Base-by-base conservation (phyloP, 306 rosid species). In the Adenanthera pavonina region DNA sequence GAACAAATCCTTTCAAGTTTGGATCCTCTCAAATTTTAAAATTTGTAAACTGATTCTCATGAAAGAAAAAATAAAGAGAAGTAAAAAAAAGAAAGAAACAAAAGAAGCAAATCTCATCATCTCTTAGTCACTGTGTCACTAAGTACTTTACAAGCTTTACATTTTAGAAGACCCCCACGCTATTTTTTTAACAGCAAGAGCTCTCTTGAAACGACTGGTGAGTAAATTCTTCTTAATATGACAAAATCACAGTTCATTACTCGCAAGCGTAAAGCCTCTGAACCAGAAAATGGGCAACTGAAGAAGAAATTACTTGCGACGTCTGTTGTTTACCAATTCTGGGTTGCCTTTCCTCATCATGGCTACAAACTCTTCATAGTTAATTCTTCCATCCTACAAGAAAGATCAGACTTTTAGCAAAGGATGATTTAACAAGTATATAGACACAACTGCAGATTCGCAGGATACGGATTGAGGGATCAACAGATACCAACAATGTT, bases 301-400 rank as follows among this genome's bases (percentile, higher is more conserved):
- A 70, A 46, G 19, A 3, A 70, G 57, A 13, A 12, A 25, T 70
- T 70, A 70, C 30, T 70, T 70, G 41, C 59, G 75, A 20, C 75
- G 75, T 30, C 75, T 20, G 75, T 47, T 70, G 59, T 13, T 47
- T 6, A 70, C 75, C 20, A 51, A 6, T 36, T 95, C 99, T 38
- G 91, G 92, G 79, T 91, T 90, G 85, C 99, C 99, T 88, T 93
- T 95, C 57, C 88, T 89, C 99, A 95, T 95, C 99, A 92, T 95
- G 6, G 95, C 97, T 62, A 79, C 92, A 77, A 95, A 95, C 78
- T 95, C 99, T 14, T 95, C 97, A 46, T 95, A 95, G 88, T 95
- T 95, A 62, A 95, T 95, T 51, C 86, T 89, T 0, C 99, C 99
- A 82, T 95, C 99, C 99, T 93, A 86, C 79, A 61, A 69, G 74